phyloP scores from a whole-genome alignment of 2,329 filamentous ascomycete species.

The Ascochyta pisi region DNA sequence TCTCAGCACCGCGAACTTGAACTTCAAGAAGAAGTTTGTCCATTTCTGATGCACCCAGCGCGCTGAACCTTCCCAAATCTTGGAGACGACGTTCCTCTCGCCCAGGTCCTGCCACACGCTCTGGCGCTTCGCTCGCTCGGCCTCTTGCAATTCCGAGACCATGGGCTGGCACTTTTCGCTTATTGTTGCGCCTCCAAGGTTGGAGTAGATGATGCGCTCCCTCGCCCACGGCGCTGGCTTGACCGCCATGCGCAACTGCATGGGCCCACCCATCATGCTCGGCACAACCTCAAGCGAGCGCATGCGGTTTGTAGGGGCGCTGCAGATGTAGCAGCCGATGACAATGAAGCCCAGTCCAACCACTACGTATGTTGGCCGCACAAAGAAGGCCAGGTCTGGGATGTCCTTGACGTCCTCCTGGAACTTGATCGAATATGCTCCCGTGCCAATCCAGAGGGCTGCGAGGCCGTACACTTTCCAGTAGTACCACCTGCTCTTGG shows the following conservation, averaged over 20 bases:
- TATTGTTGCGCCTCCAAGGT: slow-evolving; percentile 38
- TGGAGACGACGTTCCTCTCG: slow-evolving; percentile 29
- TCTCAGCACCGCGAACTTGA: slow-evolving; percentile 45
- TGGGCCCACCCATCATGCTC: slow-evolving; percentile 33
- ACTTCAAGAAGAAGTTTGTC: slow-evolving; percentile 45
- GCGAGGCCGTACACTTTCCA: slow-evolving; percentile 38
- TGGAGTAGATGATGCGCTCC: slow-evolving; percentile 39
- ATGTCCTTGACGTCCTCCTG: slow-evolving; percentile 40
- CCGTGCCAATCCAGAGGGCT: slow-evolving; percentile 33
- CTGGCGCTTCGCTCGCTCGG: slow-evolving; percentile 37
- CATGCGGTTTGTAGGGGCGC: slow-evolving; percentile 41
- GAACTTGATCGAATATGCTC: slow-evolving; percentile 40
- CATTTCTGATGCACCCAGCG: slow-evolving; percentile 46
- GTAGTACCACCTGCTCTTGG: slow-evolving; percentile 36
- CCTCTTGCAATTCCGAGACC: slow-evolving; percentile 39
- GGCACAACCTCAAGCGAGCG: slow-evolving; percentile 42
- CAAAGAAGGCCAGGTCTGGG: slow-evolving; percentile 40
- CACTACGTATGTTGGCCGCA: slow-evolving; percentile 44
- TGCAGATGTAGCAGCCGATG: slow-evolving; percentile 42
- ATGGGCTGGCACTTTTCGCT: slow-evolving; percentile 44
- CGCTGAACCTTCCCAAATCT: slow-evolving; percentile 37
- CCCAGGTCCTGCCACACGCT: slow-evolving; percentile 37
- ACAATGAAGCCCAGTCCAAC: slow-evolving; percentile 36
- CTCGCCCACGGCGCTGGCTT: slow-evolving; percentile 33
- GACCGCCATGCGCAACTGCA: slow-evolving; percentile 42